Conservation (phyloP, 805 yeast species). For the Suhomyces tanzawaensis region DNA sequence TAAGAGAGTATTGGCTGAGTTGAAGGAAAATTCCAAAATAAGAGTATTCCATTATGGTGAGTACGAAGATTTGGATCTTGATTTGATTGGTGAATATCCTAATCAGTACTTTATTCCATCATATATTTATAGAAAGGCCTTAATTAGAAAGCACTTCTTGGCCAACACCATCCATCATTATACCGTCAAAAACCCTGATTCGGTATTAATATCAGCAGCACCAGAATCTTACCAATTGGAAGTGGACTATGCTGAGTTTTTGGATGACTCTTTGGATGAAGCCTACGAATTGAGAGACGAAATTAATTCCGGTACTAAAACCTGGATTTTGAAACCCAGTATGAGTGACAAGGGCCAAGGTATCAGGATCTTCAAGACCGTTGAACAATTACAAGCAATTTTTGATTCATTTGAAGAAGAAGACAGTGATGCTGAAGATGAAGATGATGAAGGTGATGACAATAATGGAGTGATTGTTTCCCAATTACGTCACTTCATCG, state of each 20-base stretch:
- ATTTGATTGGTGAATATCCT: slow-evolving; percentile 46
- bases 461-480: slow-evolving; percentile 75
- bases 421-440: slow-evolving; percentile 60
- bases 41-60: slow-evolving; percentile 79
- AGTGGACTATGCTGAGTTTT: slow-evolving; percentile 91
- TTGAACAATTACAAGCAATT: slow-evolving; percentile 76
- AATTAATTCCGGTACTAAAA: slow-evolving; percentile 53
- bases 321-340: slow-evolving; percentile 92
- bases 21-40: slow-evolving; percentile 12
- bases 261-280: slow-evolving; percentile 92
- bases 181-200: slow-evolving; percentile 68
- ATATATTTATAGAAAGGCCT: slow-evolving; percentile 83
- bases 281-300: slow-evolving; percentile 84
- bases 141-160: slow-evolving; percentile 86
- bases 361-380: slow-evolving; percentile 73
- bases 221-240: slow-evolving; percentile 81
- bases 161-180: slow-evolving; percentile 80
- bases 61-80: slow-evolving; percentile 84
- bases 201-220: slow-evolving; percentile 56
- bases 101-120: slow-evolving; percentile 65
- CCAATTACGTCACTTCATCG: slow-evolving; percentile 85
- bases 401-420: slow-evolving; percentile 85
- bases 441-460: slow-evolving; percentile 29
- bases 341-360: slow-evolving; percentile 99
- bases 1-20: slow-evolving; percentile 14